These are phyloP conservation scores for Phytophthora citricola DNA, from an alignment of 352 stramenopile species.

Conservation along the genomic window DNA sequence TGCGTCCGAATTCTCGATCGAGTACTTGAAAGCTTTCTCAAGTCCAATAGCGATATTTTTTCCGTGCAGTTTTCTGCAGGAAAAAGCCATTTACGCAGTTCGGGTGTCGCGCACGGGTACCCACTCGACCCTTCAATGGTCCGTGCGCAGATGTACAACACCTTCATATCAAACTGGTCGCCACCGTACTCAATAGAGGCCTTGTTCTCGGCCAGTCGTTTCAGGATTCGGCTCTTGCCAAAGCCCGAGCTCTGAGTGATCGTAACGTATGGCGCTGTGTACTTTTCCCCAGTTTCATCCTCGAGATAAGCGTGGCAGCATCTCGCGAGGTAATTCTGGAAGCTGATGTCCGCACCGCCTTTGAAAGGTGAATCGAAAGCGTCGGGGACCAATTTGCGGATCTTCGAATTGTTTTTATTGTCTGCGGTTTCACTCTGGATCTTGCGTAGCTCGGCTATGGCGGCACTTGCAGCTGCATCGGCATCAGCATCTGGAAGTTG, in stretches of 20 bases:
- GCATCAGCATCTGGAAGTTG: too few relatives aligned
- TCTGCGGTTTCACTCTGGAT: too few relatives aligned
- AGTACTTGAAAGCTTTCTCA: neutral
- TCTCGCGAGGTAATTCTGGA: neutral
- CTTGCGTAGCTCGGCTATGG: too few relatives aligned
- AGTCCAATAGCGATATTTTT: neutral
- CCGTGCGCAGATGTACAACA: slow-evolving; percentile 2
- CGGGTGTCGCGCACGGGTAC: neutral
- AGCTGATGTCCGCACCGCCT: too few relatives aligned
- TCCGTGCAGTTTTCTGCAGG: neutral
- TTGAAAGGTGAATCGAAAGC: too few relatives aligned
- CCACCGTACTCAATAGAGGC: neutral
- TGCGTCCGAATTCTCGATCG: neutral
- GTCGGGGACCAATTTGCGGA: too few relatives aligned
- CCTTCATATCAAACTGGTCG: neutral
- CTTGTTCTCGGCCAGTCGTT: neutral
- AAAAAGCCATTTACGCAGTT: neutral
- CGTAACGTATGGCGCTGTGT: neutral
- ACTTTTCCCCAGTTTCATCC: neutral
- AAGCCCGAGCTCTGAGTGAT: slow-evolving; percentile 17
- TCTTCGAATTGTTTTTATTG: too few relatives aligned
- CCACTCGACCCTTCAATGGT: neutral
- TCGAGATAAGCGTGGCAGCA: neutral
- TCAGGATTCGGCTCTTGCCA: slow-evolving; percentile 8
- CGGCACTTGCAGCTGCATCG: too few relatives aligned